Base-by-base conservation (phyloP, 805 yeast species). In the Henningerozyma blattae region DNA sequence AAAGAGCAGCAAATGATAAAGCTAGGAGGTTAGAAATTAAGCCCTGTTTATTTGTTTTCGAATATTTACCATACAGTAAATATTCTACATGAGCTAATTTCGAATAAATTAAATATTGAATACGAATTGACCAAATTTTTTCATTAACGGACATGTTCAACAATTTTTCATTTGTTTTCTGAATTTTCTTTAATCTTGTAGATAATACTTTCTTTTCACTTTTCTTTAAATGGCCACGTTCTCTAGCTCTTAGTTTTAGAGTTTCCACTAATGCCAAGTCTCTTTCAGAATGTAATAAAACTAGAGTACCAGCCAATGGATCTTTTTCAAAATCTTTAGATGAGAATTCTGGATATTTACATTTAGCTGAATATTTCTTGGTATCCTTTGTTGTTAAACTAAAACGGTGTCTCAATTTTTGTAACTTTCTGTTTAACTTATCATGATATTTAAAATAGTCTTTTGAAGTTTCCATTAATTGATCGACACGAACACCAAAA, bases 211-310 rank as follows among this genome's bases (percentile, higher is more conserved):
- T 68, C 41, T 54, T 52, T 50, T 56, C 59, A 32, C 46, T 41
- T 7, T 39, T 44, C 38, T 63, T 54, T 22, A 47, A 42, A 22
- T 47, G 44, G 27, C 55, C 54, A 34, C 60, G 50, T 28, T 43
- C 46, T 24, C 53, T 47, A n/a, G 51, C 47, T 33, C 49, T 47
- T 30, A 51, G 24, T 33, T 53, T 55, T 26, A 53, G 43, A 15
- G 38, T 36, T 36, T 56, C 59, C 13, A 43, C 53, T 15, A 50
- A 32, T 4, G 55, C 48, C 20, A 51, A 61, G 44, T 84, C 82
- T 50, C 95, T 70, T 56, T 91, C 97, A 1, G 80, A 75, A n/a
- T 69, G 67, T 37, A 74, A 62, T 17, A 86, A 59, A n/a, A 74
- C 54, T 18, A 85, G 57, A 27, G 67, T 62, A 22, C 77, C 89